phyloP scores from a whole-genome alignment of 1,284 basidiomycete genomes.

The Tylopilus sp. region DNA sequence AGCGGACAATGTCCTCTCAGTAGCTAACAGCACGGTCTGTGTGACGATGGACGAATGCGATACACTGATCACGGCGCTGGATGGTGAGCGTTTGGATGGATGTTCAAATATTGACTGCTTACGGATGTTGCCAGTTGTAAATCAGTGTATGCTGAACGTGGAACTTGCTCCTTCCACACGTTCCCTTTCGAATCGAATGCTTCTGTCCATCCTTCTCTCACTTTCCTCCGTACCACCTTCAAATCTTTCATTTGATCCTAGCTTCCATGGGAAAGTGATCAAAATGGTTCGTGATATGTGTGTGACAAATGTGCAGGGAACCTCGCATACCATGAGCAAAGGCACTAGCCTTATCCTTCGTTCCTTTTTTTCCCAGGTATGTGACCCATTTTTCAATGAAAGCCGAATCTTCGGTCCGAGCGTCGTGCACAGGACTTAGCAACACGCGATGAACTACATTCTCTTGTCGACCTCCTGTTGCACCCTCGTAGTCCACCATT shows the following conservation, averaged over 20 bases:
- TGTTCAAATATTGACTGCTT: conserved; percentile 1
- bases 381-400: conserved; percentile 9
- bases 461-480: conserved; percentile 60
- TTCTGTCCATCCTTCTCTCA: conserved; percentile 55
- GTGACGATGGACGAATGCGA: conserved; percentile 51
- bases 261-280: conserved; percentile 47
- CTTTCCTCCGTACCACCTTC: conserved; percentile 56
- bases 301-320: conserved; percentile 51
- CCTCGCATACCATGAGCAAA: conserved; percentile 57
- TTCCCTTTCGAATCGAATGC: conserved; percentile 57
- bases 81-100: conserved; percentile 46
- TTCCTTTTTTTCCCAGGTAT: conserved; percentile 35
- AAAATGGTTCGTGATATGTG: conserved; percentile 48
- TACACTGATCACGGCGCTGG: conserved; percentile 56
- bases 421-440: conserved; percentile 15
- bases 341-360: conserved; percentile 53
- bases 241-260: conserved; percentile 54
- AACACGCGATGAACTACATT: conserved; percentile 30
- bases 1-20: conserved; percentile 74
- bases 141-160: conserved; percentile 47
- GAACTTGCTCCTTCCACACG: conserved; percentile 53
- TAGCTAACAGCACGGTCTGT: conserved; percentile 50
- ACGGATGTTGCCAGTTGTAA: conserved; percentile 44
- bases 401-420: background rate
- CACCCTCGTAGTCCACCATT: conserved; percentile 77